A percentile compares a stretch with the other conserved stretches of the same genome.
phyloP scores from a whole-genome alignment of 2,329 filamentous ascomycete species.

The Westerdykella aurantiaca region DNA sequence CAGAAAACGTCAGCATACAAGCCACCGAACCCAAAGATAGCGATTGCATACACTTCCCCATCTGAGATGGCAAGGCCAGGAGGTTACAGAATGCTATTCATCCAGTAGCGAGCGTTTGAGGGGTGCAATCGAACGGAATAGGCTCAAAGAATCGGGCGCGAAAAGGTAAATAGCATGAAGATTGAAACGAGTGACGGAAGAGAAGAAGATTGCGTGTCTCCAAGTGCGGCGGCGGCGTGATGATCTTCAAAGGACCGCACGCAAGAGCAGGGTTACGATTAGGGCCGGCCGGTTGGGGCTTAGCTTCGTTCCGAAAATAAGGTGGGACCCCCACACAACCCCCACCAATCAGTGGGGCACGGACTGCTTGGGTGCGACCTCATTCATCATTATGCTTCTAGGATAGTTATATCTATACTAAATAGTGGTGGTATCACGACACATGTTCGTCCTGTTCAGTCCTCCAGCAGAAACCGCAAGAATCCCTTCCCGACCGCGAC shows the following conservation, averaged over 20 bases:
- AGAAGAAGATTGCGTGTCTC: background rate
- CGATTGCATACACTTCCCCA: slow-evolving; percentile 40
- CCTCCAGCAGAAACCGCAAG: slow-evolving; percentile 67
- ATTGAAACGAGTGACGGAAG: slow-evolving; percentile 1
- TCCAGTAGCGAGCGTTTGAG: slow-evolving; percentile 16
- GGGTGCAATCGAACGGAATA: background rate
- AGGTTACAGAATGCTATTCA: slow-evolving; percentile 17
- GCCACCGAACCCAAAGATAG: slow-evolving; percentile 3
- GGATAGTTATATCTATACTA: too few relatives aligned
- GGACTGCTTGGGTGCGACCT: background rate
- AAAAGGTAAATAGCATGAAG: background rate
- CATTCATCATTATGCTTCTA: background rate
- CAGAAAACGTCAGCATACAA: slow-evolving; percentile 19
- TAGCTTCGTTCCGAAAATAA: background rate
- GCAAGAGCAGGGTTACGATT: background rate
- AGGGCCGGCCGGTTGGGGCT: background rate
- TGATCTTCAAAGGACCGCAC: background rate
- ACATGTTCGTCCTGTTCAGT: slow-evolving; percentile 7
- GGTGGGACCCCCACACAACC: background rate
- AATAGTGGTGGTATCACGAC: too few relatives aligned
- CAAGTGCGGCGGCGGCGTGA: background rate
- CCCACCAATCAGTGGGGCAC: background rate
- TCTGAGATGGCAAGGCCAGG: slow-evolving; percentile 21
- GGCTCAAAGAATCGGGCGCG: background rate
- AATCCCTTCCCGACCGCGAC: slow-evolving; percentile 69